Evolutionary conservation across 768 basidiomycete species (phyloP).

Genomic region (Ramaria rubella): DNA sequence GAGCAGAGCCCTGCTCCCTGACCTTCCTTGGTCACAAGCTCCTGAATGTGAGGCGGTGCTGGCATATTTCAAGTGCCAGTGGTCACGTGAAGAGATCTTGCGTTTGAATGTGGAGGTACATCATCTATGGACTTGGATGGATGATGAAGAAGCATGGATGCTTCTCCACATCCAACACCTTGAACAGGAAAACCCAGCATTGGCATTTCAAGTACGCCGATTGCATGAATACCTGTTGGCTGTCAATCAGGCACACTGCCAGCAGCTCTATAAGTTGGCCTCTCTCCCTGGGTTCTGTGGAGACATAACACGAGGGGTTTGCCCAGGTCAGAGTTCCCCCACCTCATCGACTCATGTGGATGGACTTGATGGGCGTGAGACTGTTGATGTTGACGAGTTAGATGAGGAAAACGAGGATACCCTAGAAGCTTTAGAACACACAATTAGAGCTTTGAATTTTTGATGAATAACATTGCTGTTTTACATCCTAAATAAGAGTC

Average conservation of each 20-base stretch:
- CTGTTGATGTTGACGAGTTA: too few species aligned
- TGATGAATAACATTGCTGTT: too few species aligned
- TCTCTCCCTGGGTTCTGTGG: not conserved
- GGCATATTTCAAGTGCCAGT: constrained; percentile 15
- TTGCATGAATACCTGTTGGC: not conserved
- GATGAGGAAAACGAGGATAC: too few species aligned
- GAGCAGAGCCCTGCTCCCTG: constrained; percentile 18
- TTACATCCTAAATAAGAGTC: too few species aligned
- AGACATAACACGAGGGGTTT: not conserved
- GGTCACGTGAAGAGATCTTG: constrained; percentile 22
- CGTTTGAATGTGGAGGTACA: constrained; percentile 20
- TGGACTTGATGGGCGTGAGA: too few species aligned
- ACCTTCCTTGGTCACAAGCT: constrained; percentile 22
- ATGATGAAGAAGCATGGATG: constrained; percentile 18
- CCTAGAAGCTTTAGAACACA: too few species aligned
- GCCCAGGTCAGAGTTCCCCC: too few species aligned
- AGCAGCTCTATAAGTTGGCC: not conserved
- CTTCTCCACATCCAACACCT: not conserved
- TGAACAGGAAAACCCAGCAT: not conserved
- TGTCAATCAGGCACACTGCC: not conserved
- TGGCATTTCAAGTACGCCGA: not conserved
- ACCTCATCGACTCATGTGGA: too few species aligned
- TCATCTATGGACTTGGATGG: constrained; percentile 21
- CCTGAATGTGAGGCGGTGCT: constrained; percentile 20
- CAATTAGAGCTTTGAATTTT: too few species aligned